phyloP scores from a whole-genome alignment of 208 protist genomes.

The Borovskyia barvae region DNA sequence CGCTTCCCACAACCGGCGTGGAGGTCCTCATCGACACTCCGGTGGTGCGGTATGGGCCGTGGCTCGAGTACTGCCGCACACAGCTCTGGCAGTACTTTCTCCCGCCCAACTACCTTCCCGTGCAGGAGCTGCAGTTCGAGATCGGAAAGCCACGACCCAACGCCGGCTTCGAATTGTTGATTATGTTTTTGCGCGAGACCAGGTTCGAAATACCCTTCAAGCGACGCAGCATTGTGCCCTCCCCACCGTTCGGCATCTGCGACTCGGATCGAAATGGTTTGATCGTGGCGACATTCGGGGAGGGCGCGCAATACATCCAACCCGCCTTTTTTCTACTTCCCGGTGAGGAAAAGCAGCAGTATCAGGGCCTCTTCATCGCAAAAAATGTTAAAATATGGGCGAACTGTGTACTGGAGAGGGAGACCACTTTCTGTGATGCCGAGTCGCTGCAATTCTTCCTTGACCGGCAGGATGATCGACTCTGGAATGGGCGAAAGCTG shows the following conservation, averaged over 20 bases:
- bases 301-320: constrained; percentile 82
- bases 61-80: constrained; percentile 81
- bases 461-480: constrained; percentile 63
- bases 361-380: constrained; percentile 60
- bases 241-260: constrained; percentile 83
- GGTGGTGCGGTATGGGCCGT: constrained; percentile 72
- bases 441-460: constrained; percentile 76
- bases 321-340: constrained; percentile 60
- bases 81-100: constrained; percentile 80
- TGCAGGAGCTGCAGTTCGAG: constrained; percentile 62
- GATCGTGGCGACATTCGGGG: constrained; percentile 53
- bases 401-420: constrained; percentile 69
- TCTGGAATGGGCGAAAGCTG: constrained; percentile 77
- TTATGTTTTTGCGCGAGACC: constrained; percentile 72
- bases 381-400: constrained; percentile 59
- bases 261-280: constrained; percentile 71
- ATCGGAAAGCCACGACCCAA: constrained; percentile 67
- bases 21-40: constrained; percentile 81
- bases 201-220: constrained; percentile 79
- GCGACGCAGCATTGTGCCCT: constrained; percentile 55
- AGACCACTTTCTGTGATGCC: constrained; percentile 44
- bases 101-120: constrained; percentile 67
- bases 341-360: constrained; percentile 64
- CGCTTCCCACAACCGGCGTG: constrained; percentile 63
- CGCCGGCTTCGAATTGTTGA: constrained; percentile 75